phyloP scores from a whole-genome alignment of 306 rosid species.

The Trifolium dubium region DNA sequence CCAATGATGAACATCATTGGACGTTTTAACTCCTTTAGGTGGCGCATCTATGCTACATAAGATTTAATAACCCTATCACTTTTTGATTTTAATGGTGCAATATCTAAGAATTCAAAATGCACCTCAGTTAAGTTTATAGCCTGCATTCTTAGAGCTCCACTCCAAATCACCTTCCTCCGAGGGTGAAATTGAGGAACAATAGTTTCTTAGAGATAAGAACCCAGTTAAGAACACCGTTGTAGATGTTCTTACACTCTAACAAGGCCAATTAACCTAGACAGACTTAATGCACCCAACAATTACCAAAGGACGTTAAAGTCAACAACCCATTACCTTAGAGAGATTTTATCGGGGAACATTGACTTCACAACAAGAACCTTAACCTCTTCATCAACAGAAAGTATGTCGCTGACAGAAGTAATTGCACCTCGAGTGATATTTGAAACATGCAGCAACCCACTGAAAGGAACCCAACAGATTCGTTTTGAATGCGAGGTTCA shows the following conservation, averaged over 20 bases:
- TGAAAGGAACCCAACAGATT: conserved; percentile 50
- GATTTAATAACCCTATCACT: too few species aligned
- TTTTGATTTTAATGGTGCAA: neutral
- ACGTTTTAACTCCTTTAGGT: neutral
- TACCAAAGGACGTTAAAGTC: conserved; percentile 23
- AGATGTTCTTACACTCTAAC: neutral
- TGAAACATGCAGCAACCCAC: conserved; percentile 95
- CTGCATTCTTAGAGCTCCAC: neutral
- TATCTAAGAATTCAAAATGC: neutral
- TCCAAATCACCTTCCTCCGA: too few species aligned
- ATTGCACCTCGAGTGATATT: conserved; percentile 71
- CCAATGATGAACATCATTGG: too few species aligned
- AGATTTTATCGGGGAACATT: conserved; percentile 81
- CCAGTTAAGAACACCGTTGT: too few species aligned
- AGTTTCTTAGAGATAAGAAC: too few species aligned
- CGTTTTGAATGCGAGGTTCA: conserved; percentile 22
- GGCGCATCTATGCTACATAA: neutral
- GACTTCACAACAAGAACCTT: conserved; percentile 90
- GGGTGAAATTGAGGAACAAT: neutral
- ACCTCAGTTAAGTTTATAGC: too few species aligned
- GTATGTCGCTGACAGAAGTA: conserved; percentile 73
- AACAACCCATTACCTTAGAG: conserved; percentile 69
- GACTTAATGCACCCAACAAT: conserved; percentile 33
- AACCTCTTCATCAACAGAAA: conserved; percentile 72
- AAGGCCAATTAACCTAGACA: conserved; percentile 13